Base-by-base conservation (phyloP, 371 early-diverging fungal genomes). In the Mortierella sp. region DNA sequence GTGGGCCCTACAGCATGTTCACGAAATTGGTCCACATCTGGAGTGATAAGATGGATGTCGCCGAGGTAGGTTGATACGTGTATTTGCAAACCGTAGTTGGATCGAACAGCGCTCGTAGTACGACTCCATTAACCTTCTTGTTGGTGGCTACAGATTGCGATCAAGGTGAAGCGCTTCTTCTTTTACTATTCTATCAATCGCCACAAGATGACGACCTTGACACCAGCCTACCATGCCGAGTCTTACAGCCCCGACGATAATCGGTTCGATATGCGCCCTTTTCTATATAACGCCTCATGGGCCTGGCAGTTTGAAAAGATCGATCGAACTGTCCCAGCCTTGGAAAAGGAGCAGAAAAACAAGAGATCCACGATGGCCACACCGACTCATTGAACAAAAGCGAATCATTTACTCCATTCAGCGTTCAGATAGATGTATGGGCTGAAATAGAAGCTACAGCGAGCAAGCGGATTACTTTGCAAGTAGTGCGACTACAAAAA, bases 211-310 rank as follows among this genome's bases (percentile, higher is more conserved):
- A 98, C 98, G 8, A 94, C 96, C 0, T 67, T 99, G 19, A 98
- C 99, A 4, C 99, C 99, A 1, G 85, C 95, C 0, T 97, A 97
- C 81, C 99, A 98, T 64, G 96, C 96, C 37, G 96, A 96, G 62
- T 86, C 92, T 0, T 98, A 98, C 78, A 92, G 93, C 34, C 96
- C 98, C 0, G 99, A 98, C 68, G 98, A 98, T 70, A 98, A 97
- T 73, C 91, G 98, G 25, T 99, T 95, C 72, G 98, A 99, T 64
- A 73, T 96, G 66, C 85, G 98, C 1, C 99, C 96, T 16, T 96
- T 99, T 80, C 85, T 99, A 37, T 98, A 98, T 79, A 91, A 95
- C 66, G 82, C 95, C 4, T 53, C 82, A 10, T 98, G 96, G 95
- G 80, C 83, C 2, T 96, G 96, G 94, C 98, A 98, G 81, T 98